Evolutionary conservation across 1,284 basidiomycete species (phyloP), one percentile per base, ranked within the genome.

Genomic region (Cyathus olla): DNA sequence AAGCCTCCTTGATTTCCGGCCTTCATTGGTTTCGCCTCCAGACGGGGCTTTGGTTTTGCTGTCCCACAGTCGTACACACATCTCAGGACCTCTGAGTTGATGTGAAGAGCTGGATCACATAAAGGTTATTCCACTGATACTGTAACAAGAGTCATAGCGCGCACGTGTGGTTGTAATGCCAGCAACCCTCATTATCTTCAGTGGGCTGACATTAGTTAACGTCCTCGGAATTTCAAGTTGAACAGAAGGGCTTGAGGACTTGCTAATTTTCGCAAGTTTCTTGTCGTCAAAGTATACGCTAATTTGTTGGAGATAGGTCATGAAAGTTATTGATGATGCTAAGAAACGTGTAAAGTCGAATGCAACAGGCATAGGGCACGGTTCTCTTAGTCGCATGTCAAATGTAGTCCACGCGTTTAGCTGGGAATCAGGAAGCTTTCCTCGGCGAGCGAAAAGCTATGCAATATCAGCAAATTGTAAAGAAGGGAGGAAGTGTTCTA

Each of bases 251-350:
- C 90, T 91, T 39, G 88, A 60, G 4, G 75, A 84, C 78, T 98
- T 99, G 44, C 85, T 85, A 51, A 99, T 80, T 55, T 86, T 85
- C 19, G 93, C 90, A 1, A 99, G 87, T 31, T 91, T 85, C 65
- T 90, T 86, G 62, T 93, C 92, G 72, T 98, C 91, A 47, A 96
- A 87, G 72, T 88, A 92, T 24, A 97, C 87, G 67, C 88, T 89
- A 56, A 99, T 88, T 71, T 91, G 86, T 15, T 84, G 83, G 6
- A 99, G 87, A 60, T 91, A 86, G 19, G 88, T 85, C 90, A 99
- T 99, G 78, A 99, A 99, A 0, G 96, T 97, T 60, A 99, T 91
- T 0, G 95, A 96, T 1, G 96, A 97, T 21, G 93, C 88, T 19
- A 99, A 85, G 76, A 99, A 99, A 37, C 95, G 89, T 35, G 93